A percentile compares a stretch with the other conserved stretches of the same genome.
phyloP scores from a whole-genome alignment of 148 eudicot genomes.

The Drosera capensis region DNA sequence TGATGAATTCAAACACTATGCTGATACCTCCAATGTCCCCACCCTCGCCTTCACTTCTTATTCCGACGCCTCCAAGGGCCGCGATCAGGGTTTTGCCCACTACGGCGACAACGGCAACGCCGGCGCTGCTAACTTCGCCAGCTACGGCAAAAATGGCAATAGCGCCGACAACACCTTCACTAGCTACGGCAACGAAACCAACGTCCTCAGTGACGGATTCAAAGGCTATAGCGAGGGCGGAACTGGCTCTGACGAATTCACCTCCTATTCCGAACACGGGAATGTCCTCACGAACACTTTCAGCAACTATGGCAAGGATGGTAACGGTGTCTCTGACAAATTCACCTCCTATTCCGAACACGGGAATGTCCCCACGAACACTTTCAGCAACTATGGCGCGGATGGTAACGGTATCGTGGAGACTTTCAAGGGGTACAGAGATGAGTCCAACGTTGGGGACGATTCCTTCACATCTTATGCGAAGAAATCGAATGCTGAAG shows the following conservation, averaged over 20 bases:
- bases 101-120: constrained; percentile 28
- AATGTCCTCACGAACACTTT: too few species aligned
- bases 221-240: constrained; percentile 22
- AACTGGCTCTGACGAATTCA: too few species aligned
- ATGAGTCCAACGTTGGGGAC: constrained; percentile 39
- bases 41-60: constrained; percentile 43
- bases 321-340: constrained; percentile 18
- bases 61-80: constrained; percentile 37
- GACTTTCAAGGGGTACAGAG: constrained; percentile 31
- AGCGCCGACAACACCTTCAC: constrained; percentile 20
- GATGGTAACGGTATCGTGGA: constrained; percentile 27
- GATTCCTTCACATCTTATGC: constrained; percentile 34
- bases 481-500: constrained; percentile 27
- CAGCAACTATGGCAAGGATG: too few species aligned
- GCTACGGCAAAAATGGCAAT: constrained; percentile 48
- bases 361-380: too few species aligned
- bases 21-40: constrained; percentile 24
- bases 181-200: constrained; percentile 27
- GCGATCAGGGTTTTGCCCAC: constrained; percentile 17
- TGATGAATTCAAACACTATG: constrained; percentile 33
- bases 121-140: constrained; percentile 35
- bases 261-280: too few species aligned
- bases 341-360: too few species aligned
- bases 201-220: constrained; percentile 32
- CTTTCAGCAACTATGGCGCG: constrained; percentile 30